These are phyloP conservation scores for Paradendryphiella salina DNA, from an alignment of 2,329 filamentous ascomycete species.

Conservation along the genomic window DNA sequence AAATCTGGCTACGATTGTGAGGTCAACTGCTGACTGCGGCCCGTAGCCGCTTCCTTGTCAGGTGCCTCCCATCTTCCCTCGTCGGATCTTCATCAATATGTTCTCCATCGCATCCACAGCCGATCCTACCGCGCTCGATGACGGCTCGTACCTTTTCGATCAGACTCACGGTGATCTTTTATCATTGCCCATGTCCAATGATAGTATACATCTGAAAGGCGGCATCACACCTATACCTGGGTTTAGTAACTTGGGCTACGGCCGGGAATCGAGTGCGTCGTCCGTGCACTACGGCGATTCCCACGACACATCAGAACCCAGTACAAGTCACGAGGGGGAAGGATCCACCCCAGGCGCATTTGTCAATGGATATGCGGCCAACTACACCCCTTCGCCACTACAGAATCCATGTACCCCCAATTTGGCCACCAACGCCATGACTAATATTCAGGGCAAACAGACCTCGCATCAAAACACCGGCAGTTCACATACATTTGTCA, in stretches of 20 bases:
- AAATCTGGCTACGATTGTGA: slow-evolving; percentile 24
- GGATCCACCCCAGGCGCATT: slow-evolving; percentile 37
- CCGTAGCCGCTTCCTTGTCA: slow-evolving; percentile 31
- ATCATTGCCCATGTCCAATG: slow-evolving; percentile 40
- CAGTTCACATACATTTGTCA: slow-evolving; percentile 12
- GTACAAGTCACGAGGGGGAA: slow-evolving; percentile 41
- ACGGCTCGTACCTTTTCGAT: slow-evolving; percentile 42
- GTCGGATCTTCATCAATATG: slow-evolving; percentile 32
- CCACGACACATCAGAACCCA: slow-evolving; percentile 44
- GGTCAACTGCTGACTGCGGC: slow-evolving; percentile 22
- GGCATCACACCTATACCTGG: slow-evolving; percentile 36
- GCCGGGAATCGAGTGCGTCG: slow-evolving; percentile 46
- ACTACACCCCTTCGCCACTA: slow-evolving; percentile 36
- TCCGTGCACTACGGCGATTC: slow-evolving; percentile 47
- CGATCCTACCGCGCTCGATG: slow-evolving; percentile 42
- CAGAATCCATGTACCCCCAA: slow-evolving; percentile 34
- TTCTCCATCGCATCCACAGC: slow-evolving; percentile 41
- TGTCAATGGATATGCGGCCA: slow-evolving; percentile 32
- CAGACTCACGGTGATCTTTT: slow-evolving; percentile 38
- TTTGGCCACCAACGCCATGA: slow-evolving; percentile 22
- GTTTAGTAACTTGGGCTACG: slow-evolving; percentile 46
- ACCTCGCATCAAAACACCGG: slow-evolving; percentile 18
- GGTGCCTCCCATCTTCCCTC: slow-evolving; percentile 34
- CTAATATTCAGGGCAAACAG: slow-evolving; percentile 12
- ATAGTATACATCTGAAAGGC: slow-evolving; percentile 41